Conservation (phyloP, 2,329 filamentous ascomycete species). For the Colletotrichum melonis region DNA sequence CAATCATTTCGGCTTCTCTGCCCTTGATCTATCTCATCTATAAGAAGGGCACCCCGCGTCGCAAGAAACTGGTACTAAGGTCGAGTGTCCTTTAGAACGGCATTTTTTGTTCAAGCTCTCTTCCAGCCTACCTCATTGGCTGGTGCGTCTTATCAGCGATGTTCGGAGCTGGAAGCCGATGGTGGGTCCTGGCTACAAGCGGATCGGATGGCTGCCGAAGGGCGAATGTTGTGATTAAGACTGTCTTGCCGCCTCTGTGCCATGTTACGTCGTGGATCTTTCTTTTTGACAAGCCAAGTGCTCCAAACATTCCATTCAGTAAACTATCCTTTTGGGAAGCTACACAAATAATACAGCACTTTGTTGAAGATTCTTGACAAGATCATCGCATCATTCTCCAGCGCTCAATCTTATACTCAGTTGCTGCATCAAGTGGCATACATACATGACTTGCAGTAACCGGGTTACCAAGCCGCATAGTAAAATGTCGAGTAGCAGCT, state of each 20-base stretch:
- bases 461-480: not conserved
- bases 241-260: not conserved
- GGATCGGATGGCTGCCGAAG: not conserved
- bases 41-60: not conserved
- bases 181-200: not conserved
- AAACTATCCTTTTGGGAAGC: not conserved
- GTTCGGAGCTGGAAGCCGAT: not conserved
- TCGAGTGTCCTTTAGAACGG: not conserved
- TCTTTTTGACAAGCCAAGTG: not conserved
- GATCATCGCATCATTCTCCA: not conserved
- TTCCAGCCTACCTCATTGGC: not conserved
- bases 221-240: not conserved
- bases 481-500: not conserved
- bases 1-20: not conserved
- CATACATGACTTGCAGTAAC: not conserved
- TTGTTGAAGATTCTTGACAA: not conserved
- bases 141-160: not conserved
- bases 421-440: not conserved
- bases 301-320: not conserved
- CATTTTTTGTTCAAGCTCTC: not conserved
- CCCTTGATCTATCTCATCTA: not conserved
- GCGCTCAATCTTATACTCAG: not conserved
- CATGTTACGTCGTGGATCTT: not conserved
- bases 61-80: not conserved
- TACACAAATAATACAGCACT: not conserved